phyloP scores from a whole-genome alignment of 257 asterid genomes.

The Misopates orontium region DNA sequence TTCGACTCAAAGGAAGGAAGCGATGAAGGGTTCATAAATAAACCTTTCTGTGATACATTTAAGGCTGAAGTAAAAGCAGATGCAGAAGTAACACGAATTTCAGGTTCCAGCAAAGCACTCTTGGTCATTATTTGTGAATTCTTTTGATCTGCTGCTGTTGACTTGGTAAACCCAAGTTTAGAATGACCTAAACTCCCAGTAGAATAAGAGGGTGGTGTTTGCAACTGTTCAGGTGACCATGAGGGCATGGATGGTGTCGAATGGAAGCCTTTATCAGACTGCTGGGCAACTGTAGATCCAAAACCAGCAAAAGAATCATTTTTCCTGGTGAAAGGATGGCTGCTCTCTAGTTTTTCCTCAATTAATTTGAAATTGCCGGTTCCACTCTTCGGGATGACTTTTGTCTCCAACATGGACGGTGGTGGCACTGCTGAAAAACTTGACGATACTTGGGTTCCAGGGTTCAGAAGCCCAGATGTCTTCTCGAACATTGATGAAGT shows the following conservation, averaged over 20 bases:
- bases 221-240: constrained; percentile 37
- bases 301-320: constrained; percentile 30
- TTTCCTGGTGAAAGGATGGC: constrained; percentile 28
- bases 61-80: constrained; percentile 39
- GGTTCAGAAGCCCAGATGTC: constrained; percentile 38
- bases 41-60: constrained; percentile 34
- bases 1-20: constrained; percentile 39
- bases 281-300: constrained; percentile 34
- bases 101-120: constrained; percentile 26
- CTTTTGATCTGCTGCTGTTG: constrained; percentile 37
- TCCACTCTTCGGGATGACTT: constrained; percentile 30
- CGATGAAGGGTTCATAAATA: constrained; percentile 33
- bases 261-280: constrained; percentile 31
- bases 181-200: constrained; percentile 29
- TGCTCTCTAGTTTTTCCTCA: constrained; percentile 37
- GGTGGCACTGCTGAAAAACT: constrained; percentile 29
- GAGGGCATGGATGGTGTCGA: constrained; percentile 31
- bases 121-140: constrained; percentile 18
- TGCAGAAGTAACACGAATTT: constrained; percentile 34
- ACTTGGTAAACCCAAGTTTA: constrained; percentile 37
- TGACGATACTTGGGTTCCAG: constrained; percentile 36
- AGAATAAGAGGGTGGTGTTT: constrained; percentile 26
- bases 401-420: constrained; percentile 33
- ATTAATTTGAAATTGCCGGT: constrained; percentile 28
- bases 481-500: constrained; percentile 34